Base-by-base conservation (phyloP, 2,329 filamentous ascomycete genomes). In the Colletotrichum navitas region DNA sequence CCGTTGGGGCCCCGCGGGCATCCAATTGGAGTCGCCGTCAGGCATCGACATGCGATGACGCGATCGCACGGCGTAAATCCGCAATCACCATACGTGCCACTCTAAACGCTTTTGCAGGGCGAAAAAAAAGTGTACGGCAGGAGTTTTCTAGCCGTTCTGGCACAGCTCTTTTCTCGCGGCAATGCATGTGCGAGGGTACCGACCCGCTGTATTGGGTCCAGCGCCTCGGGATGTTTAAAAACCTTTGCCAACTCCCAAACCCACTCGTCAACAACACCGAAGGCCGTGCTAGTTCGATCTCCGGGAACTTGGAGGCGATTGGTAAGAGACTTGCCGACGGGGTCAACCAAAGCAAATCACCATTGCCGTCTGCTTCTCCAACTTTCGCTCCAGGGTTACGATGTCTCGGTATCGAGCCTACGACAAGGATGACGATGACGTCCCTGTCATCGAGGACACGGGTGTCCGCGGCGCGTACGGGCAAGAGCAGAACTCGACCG, bases 401-500 rank as follows among this genome's bases (percentile, higher is more conserved):
- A 71, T 71, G 69, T 71, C 69, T 5, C 54, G n/a, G 24, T 69
- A 71, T 32, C 24, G 69, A 64, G 65, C 69, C 21, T 68, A 69
- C 54, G 69, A 71, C 47, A 71, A 71, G 59, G 65, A 60, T 47
- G 59, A 64, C 18, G 65, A 68, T 32, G 58, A 51, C 24, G 69
- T 69, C 54, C 69, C 69, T 29, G 65, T 68, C 39, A 52, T 69
- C 39, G 45, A 60, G 47, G 45, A 63, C 39, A 34, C 59, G 21
- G 58, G 60, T 39, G 32, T 60, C 36, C 36, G 45, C 65, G 54
- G n/a, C 29, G 45, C 26, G 7, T 55, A 63, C 2, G n/a, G 26
- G 2, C 59, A 41, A 6, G 69, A 68, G 10, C 61, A 69, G 14
- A 41, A 77, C 73, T 75, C 78, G 72, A 79, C 86, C 77, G 80